Conservation (phyloP, 805 yeast genomes). For the Teunomyces lycoperdinae region DNA sequence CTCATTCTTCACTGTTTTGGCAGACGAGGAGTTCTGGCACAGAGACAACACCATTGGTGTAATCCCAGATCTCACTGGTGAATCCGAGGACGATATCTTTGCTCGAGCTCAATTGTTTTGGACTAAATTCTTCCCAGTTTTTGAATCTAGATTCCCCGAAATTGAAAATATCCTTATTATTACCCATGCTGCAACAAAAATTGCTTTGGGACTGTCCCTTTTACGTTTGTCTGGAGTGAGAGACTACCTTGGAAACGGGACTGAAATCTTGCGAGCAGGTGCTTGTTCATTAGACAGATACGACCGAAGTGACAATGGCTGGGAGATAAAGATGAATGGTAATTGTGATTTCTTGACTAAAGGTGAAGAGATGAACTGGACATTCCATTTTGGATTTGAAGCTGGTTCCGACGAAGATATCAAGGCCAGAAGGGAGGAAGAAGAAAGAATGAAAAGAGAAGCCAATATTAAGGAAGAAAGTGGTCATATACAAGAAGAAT, state of each 20-base stretch:
- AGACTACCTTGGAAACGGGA: slow-evolving; percentile 46
- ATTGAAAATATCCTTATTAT: slow-evolving; percentile 65
- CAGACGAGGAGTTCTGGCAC: slow-evolving; percentile 31
- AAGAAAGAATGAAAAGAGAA: slow-evolving; percentile 34
- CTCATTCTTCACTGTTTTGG: slow-evolving; percentile 47
- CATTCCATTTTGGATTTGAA: slow-evolving; percentile 69
- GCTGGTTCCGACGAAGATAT: slow-evolving; percentile 92
- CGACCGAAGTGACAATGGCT: slow-evolving; percentile 32
- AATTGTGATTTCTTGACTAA: slow-evolving; percentile 61
- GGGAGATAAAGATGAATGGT: slow-evolving; percentile 72
- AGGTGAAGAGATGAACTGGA: slow-evolving; percentile 96
- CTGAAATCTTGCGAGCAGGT: slow-evolving; percentile 59
- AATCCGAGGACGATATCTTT: slow-evolving; percentile 67
- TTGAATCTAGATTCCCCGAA: slow-evolving; percentile 58
- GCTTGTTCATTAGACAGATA: slow-evolving; percentile 81
- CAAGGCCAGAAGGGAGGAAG: slow-evolving; percentile 28
- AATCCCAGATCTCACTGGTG: slow-evolving; percentile 68
- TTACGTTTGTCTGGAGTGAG: slow-evolving; percentile 50
- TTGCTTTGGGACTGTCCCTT: slow-evolving; percentile 79
- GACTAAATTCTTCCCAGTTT: slow-evolving; percentile 51
- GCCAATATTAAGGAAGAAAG: slow-evolving; percentile 19
- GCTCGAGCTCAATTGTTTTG: slow-evolving; percentile 58
- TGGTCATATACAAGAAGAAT: slow-evolving; percentile 19
- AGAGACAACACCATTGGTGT: slow-evolving; percentile 54
- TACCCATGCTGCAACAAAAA: slow-evolving; percentile 92